These are phyloP conservation scores for Neofusicoccum ribis DNA, from an alignment of 2,329 filamentous ascomycete genomes.

Conservation along the genomic window DNA sequence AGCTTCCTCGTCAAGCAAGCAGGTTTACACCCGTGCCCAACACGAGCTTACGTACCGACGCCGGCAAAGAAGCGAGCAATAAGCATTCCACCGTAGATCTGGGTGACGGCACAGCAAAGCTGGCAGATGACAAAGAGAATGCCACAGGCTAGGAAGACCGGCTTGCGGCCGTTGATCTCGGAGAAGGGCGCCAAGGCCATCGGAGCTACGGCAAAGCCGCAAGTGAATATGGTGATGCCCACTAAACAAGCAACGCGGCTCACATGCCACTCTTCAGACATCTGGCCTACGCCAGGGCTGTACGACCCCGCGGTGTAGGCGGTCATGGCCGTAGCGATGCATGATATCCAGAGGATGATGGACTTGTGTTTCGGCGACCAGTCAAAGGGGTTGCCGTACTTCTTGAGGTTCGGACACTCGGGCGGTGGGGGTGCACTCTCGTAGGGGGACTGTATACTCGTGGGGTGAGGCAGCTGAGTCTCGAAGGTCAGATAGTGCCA, in stretches of 20 bases:
- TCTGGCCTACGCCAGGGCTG: conserved; percentile 65
- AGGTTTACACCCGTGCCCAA: too few species aligned
- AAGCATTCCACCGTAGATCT: conserved; percentile 70
- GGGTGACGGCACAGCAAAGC: conserved; percentile 70
- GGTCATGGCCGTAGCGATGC: conserved; percentile 71
- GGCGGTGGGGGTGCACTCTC: conserved; percentile 48
- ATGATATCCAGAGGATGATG: conserved; percentile 71
- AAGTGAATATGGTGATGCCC: conserved; percentile 79
- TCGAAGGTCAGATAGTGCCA: conserved; percentile 65
- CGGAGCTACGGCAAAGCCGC: conserved; percentile 76
- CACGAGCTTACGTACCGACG: conserved; percentile 35
- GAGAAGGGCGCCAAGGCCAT: conserved; percentile 88
- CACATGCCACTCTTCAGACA: conserved; percentile 66
- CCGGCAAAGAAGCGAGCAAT: conserved; percentile 75
- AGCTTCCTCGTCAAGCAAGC: background rate
- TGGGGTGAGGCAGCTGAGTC: conserved; percentile 55
- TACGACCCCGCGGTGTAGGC: conserved; percentile 83
- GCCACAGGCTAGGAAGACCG: conserved; percentile 76
- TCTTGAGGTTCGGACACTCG: conserved; percentile 63
- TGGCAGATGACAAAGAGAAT: conserved; percentile 71
- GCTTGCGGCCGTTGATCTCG: conserved; percentile 83
- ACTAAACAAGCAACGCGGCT: conserved; percentile 66
- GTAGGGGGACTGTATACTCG: conserved; percentile 34
- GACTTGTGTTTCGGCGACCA: conserved; percentile 73
- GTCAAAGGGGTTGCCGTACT: conserved; percentile 68